These are phyloP conservation scores for Phytophthora sp. DNA, from an alignment of 352 stramenopile genomes.

Conservation along the genomic window DNA sequence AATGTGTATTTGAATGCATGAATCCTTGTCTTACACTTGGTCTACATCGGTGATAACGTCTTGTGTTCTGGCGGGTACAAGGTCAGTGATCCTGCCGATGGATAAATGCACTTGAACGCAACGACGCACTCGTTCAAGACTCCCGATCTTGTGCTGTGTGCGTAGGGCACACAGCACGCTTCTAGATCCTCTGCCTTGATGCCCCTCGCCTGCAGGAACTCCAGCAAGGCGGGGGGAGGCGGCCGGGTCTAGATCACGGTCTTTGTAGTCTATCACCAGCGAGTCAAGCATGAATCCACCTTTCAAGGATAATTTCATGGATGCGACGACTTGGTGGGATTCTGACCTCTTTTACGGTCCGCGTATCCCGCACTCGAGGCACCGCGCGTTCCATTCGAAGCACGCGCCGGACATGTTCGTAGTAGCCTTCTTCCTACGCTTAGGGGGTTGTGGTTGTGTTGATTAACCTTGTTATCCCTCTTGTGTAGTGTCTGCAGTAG, in stretches of 20 bases:
- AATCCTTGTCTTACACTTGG: not conserved
- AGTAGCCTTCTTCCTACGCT: too few species aligned
- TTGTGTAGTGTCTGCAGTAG: too few species aligned
- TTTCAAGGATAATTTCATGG: constrained; percentile 28
- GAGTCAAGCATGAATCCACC: constrained; percentile 13
- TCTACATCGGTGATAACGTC: not conserved
- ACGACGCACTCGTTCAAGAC: not conserved
- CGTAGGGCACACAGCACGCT: constrained; percentile 11
- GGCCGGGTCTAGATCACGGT: constrained; percentile 8
- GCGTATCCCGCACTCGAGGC: constrained; percentile 6
- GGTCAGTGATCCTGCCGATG: not conserved
- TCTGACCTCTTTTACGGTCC: constrained; percentile 33
- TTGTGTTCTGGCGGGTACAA: not conserved
- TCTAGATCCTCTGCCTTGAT: constrained; percentile 1
- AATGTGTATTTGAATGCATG: too few species aligned
- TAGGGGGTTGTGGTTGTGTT: too few species aligned
- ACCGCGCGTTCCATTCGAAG: too few species aligned
- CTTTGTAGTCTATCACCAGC: constrained; percentile 1
- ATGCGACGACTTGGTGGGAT: constrained; percentile 16
- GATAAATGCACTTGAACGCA: not conserved
- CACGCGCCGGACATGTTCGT: too few species aligned
- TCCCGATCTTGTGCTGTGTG: not conserved
- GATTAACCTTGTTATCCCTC: not conserved
- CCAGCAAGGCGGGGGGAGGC: not conserved
- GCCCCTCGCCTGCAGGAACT: constrained; percentile 3